phyloP scores from a whole-genome alignment of 106 monocot genomes.

The Dioscorea dumetorum region DNA sequence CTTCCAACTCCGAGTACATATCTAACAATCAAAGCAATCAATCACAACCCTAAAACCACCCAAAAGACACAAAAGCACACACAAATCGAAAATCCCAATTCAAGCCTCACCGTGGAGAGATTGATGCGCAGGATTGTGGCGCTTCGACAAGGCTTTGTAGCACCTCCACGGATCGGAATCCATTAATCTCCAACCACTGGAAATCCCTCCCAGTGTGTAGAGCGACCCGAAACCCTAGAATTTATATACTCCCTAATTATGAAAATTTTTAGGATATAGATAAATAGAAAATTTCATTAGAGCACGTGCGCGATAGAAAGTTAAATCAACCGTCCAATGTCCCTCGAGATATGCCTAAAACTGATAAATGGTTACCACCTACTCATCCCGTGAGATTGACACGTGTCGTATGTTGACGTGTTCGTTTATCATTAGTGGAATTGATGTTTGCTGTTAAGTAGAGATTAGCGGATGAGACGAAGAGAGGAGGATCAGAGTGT shows the following conservation, averaged over 20 bases:
- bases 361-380: no score
- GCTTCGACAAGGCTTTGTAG: conserved; percentile 39
- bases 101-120: conserved; percentile 41
- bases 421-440: no score
- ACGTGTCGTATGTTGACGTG: no score
- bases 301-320: no score
- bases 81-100: neutral
- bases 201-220: neutral
- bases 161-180: conserved; percentile 60
- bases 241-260: neutral
- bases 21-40: conserved; percentile 31
- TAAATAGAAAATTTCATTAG: no score
- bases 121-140: conserved; percentile 46
- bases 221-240: neutral
- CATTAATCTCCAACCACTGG: conserved; percentile 16
- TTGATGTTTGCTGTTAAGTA: no score
- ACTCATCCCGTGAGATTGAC: no score
- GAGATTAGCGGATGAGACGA: no score
- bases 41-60: neutral
- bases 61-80: neutral
- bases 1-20: conserved; percentile 66
- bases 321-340: no score
- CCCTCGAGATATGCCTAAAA: no score
- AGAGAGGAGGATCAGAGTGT: no score
- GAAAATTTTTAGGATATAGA: no score